Conservation (phyloP, 257 asterid genomes). For the Cruciata laevipes region DNA sequence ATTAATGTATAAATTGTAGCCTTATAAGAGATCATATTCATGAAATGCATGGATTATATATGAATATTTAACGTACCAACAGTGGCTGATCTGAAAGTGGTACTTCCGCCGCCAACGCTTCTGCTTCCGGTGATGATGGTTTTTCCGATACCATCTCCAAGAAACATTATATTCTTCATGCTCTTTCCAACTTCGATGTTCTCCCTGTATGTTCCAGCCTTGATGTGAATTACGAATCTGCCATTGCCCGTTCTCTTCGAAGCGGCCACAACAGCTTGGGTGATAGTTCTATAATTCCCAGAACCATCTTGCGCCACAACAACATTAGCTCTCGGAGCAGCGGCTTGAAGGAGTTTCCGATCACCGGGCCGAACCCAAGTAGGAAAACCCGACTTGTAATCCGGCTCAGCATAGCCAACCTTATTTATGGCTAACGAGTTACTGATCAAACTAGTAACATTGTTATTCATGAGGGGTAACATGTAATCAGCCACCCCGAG, state of each 20-base stretch:
- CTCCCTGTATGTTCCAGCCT: conserved; percentile 65
- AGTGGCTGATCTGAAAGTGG: conserved; percentile 68
- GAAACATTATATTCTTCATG: conserved; percentile 54
- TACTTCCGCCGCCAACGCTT: conserved; percentile 69
- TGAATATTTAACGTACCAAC: conserved; percentile 44
- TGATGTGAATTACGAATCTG: conserved; percentile 66
- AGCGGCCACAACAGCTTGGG: conserved; percentile 49
- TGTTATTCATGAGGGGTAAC: conserved; percentile 43
- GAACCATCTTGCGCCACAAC: conserved; percentile 53
- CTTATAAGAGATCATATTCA: no score
- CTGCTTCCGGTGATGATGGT: conserved; percentile 77
- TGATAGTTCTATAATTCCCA: conserved; percentile 49
- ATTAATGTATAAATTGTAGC: no score
- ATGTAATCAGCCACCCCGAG: conserved; percentile 40
- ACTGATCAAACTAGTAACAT: conserved; percentile 54
- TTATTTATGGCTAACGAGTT: conserved; percentile 53
- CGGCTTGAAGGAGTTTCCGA: conserved; percentile 50
- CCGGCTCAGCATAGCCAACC: conserved; percentile 16
- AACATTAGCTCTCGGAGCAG: conserved; percentile 28
- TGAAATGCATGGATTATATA: no score
- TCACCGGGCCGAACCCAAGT: conserved; percentile 59
- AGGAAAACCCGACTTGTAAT: conserved; percentile 45
- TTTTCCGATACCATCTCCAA: conserved; percentile 85
- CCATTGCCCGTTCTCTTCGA: conserved; percentile 36
- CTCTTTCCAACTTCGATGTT: conserved; percentile 45